Conservation (phyloP, 306 rosid species). For the peach (Prunus persica) region DNA sequence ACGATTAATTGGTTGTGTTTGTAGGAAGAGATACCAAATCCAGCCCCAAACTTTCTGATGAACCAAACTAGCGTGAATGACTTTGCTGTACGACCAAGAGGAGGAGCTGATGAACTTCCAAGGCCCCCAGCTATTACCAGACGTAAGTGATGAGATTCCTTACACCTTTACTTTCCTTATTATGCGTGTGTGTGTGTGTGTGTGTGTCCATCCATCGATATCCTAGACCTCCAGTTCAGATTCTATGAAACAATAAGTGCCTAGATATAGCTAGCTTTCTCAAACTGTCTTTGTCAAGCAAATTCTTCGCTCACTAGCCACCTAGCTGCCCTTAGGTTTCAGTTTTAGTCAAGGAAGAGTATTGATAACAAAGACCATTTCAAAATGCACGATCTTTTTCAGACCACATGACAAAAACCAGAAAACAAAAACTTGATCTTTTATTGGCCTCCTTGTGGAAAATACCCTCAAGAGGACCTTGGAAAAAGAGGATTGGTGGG, state of each 20-base stretch:
- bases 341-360: neutral
- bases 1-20: neutral
- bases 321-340: neutral
- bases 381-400: neutral
- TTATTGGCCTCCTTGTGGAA: too few relatives aligned
- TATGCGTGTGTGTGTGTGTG: neutral
- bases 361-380: neutral
- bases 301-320: neutral
- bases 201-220: neutral
- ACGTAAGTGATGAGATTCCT: constrained; percentile 49
- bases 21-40: constrained; percentile 57
- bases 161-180: neutral
- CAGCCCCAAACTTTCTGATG: constrained; percentile 57
- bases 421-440: too few relatives aligned
- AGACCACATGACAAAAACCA: too few relatives aligned
- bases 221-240: neutral
- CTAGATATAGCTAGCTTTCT: neutral
- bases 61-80: constrained; percentile 55
- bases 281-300: constrained; percentile 9
- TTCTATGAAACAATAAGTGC: neutral
- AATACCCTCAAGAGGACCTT: neutral
- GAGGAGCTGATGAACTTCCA: constrained; percentile 58
- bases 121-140: constrained; percentile 74
- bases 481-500: neutral
- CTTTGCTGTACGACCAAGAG: constrained; percentile 55